Evolutionary conservation across 208 protist genomes (phyloP).

Genomic region (Borovskyia barvae): DNA sequence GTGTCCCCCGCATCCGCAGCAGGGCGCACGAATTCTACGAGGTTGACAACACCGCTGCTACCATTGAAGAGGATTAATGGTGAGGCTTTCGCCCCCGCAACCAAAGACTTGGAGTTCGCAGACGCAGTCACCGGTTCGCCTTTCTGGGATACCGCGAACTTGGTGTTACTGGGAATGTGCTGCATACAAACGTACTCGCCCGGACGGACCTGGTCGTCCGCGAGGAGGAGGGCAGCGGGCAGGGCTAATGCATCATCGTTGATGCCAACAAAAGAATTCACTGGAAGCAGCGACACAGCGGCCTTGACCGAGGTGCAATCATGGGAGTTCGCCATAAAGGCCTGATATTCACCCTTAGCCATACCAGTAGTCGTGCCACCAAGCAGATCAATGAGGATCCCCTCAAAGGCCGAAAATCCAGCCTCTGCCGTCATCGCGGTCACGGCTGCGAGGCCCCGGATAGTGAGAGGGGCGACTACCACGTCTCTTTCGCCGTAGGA

Average conservation of each 20-base stretch:
- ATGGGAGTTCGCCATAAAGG: constrained; percentile 39
- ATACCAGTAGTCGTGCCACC: constrained; percentile 42
- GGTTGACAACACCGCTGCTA: constrained; percentile 32
- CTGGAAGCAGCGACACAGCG: constrained; percentile 16
- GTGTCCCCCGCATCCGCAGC: constrained; percentile 9
- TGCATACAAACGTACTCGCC: constrained; percentile 27
- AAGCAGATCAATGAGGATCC: constrained; percentile 31
- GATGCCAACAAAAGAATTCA: constrained; percentile 26
- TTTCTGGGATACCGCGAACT: constrained; percentile 11
- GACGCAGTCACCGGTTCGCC: constrained; percentile 10
- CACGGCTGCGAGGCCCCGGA: constrained; percentile 22
- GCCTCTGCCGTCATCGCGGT: constrained; percentile 24
- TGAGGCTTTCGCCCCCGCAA: background rate
- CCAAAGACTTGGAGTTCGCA: background rate
- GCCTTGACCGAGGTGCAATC: constrained; percentile 27
- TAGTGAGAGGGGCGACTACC: constrained; percentile 32
- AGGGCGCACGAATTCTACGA: constrained; percentile 30
- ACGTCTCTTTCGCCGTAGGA: constrained; percentile 26
- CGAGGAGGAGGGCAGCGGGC: constrained; percentile 14
- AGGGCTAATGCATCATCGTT: constrained; percentile 5
- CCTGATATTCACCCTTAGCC: constrained; percentile 33
- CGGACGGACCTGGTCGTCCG: background rate
- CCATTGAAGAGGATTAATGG: constrained; percentile 49
- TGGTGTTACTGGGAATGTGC: constrained; percentile 24
- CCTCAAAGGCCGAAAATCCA: constrained; percentile 17